phyloP scores from a whole-genome alignment of 192 early-diverging fungal genomes.

The Lunasporangiospora selenospora region DNA sequence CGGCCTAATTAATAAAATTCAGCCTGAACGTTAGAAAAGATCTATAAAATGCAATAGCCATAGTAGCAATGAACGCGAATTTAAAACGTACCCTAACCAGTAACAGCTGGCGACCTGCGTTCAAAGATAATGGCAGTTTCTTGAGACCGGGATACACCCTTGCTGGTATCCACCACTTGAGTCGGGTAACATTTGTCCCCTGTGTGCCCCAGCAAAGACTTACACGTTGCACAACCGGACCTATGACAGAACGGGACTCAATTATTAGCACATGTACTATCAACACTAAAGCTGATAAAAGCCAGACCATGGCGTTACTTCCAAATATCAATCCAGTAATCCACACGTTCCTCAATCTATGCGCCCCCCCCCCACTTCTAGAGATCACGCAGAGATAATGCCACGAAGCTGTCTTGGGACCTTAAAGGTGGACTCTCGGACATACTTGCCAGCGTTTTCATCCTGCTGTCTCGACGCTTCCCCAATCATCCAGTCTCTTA shows the following conservation, averaged over 20 bases:
- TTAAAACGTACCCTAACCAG: too few species aligned
- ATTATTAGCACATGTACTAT: not conserved
- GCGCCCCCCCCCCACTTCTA: constrained; percentile 11
- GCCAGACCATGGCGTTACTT: constrained; percentile 3
- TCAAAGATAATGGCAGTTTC: too few species aligned
- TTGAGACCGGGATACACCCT: not conserved
- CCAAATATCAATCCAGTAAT: constrained; percentile 7
- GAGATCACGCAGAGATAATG: constrained; percentile 2
- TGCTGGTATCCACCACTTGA: not conserved
- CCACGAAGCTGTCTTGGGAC: constrained; percentile 8
- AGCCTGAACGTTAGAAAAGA: too few species aligned
- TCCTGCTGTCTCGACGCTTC: constrained; percentile 11
- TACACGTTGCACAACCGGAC: constrained; percentile 1
- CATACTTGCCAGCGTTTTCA: constrained; percentile 21
- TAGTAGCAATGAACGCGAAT: too few species aligned
- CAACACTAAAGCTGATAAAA: not conserved
- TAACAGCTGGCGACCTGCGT: too few species aligned
- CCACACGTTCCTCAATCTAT: constrained; percentile 1
- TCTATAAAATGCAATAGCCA: too few species aligned
- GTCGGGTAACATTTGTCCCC: not conserved
- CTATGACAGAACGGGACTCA: not conserved
- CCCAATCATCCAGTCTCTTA: constrained; percentile 21
- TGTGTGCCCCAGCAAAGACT: constrained; percentile 1
- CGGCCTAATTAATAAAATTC: too few species aligned
- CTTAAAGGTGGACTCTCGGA: constrained; percentile 16